A percentile compares a stretch with the other conserved stretches of the same genome.
Evolutionary conservation across 495 filamentous ascomycete species (phyloP).

Genomic region (Trichocladium uniseriatum): DNA sequence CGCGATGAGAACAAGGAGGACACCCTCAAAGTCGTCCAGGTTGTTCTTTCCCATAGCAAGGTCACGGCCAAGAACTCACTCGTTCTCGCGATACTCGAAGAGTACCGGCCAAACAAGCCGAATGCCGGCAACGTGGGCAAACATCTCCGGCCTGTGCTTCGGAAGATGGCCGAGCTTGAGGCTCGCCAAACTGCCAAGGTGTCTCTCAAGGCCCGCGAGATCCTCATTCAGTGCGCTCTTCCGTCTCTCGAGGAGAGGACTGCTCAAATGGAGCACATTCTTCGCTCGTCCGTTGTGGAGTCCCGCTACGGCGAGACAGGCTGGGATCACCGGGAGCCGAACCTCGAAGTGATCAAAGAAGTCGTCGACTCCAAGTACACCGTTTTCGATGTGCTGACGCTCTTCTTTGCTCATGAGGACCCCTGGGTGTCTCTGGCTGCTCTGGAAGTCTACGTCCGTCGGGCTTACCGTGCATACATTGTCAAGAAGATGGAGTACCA

Average conservation of each 20-base stretch:
- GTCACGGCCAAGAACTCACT: conserved; percentile 92
- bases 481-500: conserved; percentile 84
- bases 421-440: conserved; percentile 92
- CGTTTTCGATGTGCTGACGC: conserved; percentile 89
- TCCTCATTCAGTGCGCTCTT: conserved; percentile 92
- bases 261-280: conserved; percentile 96
- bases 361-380: conserved; percentile 98
- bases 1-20: conserved; percentile 95
- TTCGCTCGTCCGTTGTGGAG: conserved; percentile 93
- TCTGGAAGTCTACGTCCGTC: conserved; percentile 90
- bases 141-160: conserved; percentile 73
- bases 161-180: conserved; percentile 85
- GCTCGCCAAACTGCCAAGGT: conserved; percentile 85
- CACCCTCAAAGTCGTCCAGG: conserved; percentile 69
- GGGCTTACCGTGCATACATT: conserved; percentile 91
- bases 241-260: conserved; percentile 92
- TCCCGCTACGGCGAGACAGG: conserved; percentile 94
- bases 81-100: conserved; percentile 80
- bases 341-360: conserved; percentile 80
- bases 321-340: conserved; percentile 91
- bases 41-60: conserved; percentile 85
- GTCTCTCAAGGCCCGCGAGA: conserved; percentile 89
- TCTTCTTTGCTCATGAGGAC: conserved; percentile 89
- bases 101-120: conserved; percentile 92
- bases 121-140: conserved; percentile 78